These are phyloP conservation scores for Tylopilus subfusipes DNA, from an alignment of 768 basidiomycete genomes.

Conservation along the genomic window DNA sequence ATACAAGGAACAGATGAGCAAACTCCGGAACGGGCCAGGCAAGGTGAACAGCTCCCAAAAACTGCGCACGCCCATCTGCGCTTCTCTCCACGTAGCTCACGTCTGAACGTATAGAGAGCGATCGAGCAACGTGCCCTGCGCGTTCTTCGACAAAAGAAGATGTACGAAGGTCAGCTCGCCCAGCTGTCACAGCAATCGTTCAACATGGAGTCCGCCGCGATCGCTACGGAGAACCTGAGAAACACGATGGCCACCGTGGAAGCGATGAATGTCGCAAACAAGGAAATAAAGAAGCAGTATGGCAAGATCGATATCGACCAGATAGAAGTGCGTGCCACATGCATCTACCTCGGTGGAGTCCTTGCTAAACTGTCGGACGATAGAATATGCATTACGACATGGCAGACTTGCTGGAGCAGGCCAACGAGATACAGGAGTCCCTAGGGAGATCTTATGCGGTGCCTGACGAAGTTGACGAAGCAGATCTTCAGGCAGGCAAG, in stretches of 20 bases:
- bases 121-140: constrained; percentile 93
- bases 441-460: constrained; percentile 92
- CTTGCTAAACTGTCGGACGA: not conserved
- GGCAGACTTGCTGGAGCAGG: constrained; percentile 95
- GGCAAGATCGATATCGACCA: constrained; percentile 97
- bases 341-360: not conserved
- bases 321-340: constrained; percentile 79
- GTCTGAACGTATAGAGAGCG: constrained; percentile 58
- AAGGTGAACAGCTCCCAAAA: constrained; percentile 81
- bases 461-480: constrained; percentile 97
- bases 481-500: constrained; percentile 92
- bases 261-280: constrained; percentile 94
- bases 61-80: not conserved
- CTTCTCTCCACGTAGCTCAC: not conserved
- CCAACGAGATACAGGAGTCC: constrained; percentile 96
- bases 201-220: constrained; percentile 96
- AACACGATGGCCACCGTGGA: constrained; percentile 99
- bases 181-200: constrained; percentile 94
- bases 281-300: constrained; percentile 95
- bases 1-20: too few species aligned
- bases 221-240: constrained; percentile 95
- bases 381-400: constrained; percentile 96
- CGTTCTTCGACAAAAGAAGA: constrained; percentile 89
- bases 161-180: constrained; percentile 91
- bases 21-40: constrained; percentile 89